Conservation (phyloP, 2,329 filamentous ascomycete genomes). For the Alternaria postmessia region DNA sequence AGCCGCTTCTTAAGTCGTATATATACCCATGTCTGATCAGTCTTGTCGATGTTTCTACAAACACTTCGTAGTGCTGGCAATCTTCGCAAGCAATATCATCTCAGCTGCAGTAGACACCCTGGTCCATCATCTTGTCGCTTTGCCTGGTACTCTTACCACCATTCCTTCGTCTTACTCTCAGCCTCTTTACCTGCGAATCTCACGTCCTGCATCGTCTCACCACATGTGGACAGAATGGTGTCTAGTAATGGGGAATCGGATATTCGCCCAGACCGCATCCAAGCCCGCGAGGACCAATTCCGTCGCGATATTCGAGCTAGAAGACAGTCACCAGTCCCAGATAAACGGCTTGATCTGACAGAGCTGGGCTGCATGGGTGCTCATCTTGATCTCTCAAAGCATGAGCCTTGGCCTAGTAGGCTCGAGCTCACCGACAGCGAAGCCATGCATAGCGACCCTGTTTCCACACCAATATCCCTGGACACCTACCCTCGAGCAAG, state of each 20-base stretch:
- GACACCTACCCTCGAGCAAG: background rate
- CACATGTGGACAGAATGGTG: background rate
- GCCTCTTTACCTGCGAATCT: background rate
- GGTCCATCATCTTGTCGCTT: background rate
- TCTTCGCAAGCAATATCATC: background rate
- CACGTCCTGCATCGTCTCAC: background rate
- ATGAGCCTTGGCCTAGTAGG: background rate
- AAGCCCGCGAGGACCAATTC: background rate
- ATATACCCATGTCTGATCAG: background rate
- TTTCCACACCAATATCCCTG: background rate
- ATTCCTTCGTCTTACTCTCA: background rate
- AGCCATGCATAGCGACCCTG: background rate
- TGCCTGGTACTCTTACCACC: background rate
- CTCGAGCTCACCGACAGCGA: background rate
- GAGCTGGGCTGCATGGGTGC: background rate
- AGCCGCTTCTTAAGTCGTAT: background rate
- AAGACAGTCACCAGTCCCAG: background rate
- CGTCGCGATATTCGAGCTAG: background rate
- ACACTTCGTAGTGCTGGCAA: background rate
- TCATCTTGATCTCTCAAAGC: background rate
- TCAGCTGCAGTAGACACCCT: background rate
- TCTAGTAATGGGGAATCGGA: background rate
- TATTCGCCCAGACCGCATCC: constrained; percentile 2
- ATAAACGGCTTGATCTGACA: background rate
- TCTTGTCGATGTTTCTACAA: background rate